These are phyloP conservation scores for Coniferiporia sulphurascens DNA, from an alignment of 1,284 basidiomycete genomes.

Conservation along the genomic window DNA sequence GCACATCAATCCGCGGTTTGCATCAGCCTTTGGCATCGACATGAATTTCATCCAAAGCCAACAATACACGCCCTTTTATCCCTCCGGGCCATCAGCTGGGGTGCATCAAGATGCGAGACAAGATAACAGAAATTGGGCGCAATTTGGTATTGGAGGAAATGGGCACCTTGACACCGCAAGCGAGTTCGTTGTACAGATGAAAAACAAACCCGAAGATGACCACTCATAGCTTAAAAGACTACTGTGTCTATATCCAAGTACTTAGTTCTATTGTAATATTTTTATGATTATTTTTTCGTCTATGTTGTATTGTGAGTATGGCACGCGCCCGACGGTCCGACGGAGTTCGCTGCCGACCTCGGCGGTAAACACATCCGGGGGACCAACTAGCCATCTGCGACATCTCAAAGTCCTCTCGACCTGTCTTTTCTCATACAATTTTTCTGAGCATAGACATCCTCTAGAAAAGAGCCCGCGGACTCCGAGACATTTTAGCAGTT, in stretches of 20 bases:
- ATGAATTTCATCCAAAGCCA: slow-evolving; percentile 16
- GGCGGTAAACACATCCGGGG: too few species aligned
- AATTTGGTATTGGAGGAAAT: background rate
- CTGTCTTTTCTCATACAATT: too few species aligned
- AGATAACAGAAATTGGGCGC: background rate
- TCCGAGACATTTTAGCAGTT: too few species aligned
- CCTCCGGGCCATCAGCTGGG: background rate
- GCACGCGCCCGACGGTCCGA: background rate
- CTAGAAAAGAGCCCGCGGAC: too few species aligned
- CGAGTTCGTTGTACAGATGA: slow-evolving; percentile 3
- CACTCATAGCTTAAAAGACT: background rate
- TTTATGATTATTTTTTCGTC: background rate
- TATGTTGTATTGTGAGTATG: background rate
- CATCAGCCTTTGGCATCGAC: slow-evolving; percentile 22
- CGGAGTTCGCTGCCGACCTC: too few species aligned
- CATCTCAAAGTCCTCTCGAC: too few species aligned
- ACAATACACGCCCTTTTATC: slow-evolving; percentile 4
- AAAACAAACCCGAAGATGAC: background rate
- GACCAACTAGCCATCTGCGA: too few species aligned
- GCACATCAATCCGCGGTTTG: slow-evolving; percentile 78
- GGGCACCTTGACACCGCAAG: background rate
- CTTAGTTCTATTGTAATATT: background rate
- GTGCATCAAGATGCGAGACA: background rate
- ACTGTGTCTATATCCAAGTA: background rate
- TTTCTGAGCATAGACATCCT: too few species aligned